Conservation (phyloP, 108 stramenopile species). For the Skeletonema grethae region DNA sequence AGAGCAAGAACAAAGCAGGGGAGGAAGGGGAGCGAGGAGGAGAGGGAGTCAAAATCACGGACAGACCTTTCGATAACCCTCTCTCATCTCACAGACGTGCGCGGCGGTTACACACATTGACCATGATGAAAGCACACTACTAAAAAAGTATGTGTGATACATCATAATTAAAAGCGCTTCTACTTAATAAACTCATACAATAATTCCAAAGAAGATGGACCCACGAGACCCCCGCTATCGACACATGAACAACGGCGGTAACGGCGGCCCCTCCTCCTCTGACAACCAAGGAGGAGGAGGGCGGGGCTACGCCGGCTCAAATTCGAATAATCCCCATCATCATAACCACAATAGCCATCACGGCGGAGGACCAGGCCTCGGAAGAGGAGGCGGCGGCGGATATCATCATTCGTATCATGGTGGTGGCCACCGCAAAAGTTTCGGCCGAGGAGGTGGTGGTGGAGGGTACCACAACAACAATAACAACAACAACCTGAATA, state of each 20-base stretch:
- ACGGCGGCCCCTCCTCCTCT: not conserved
- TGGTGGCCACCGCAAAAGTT: not conserved
- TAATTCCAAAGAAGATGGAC: not conserved
- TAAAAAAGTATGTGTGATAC: too few species aligned
- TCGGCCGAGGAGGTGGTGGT: constrained; percentile 1
- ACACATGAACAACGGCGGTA: not conserved
- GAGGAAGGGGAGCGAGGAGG: too few species aligned
- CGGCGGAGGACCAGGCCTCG: not conserved
- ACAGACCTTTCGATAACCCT: too few species aligned
- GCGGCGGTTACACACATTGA: too few species aligned
- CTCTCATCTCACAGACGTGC: too few species aligned
- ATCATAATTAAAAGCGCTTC: too few species aligned
- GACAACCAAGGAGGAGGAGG: constrained; percentile 2
- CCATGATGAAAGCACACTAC: too few species aligned
- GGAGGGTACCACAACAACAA: constrained; percentile 12
- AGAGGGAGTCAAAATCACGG: too few species aligned
- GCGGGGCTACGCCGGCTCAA: constrained; percentile 18
- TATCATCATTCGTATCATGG: not conserved
- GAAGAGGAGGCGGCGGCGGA: not conserved
- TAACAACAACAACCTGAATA: not conserved
- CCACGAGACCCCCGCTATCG: constrained; percentile 7
- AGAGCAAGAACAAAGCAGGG: too few species aligned
- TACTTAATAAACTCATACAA: not conserved
- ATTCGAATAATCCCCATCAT: constrained; percentile 3
- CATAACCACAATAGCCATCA: not conserved